A percentile compares a stretch with the other conserved stretches of the same genome.
phyloP scores from a whole-genome alignment of 148 eudicot genomes.

The Drosera capensis region DNA sequence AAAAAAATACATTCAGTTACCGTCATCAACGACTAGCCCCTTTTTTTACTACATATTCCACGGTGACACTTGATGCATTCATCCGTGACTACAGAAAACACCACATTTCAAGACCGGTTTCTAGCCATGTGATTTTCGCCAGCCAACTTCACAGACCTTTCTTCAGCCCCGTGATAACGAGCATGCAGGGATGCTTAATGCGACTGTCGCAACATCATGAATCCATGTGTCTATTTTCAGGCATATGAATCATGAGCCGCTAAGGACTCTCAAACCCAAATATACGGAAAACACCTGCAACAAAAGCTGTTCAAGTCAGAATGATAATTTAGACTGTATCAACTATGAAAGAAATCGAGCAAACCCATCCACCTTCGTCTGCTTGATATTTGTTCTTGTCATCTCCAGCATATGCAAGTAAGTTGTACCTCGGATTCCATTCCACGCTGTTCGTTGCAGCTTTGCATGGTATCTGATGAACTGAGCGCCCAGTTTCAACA shows the following conservation, averaged over 20 bases:
- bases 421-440: constrained; percentile 86
- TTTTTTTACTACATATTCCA: too few relatives aligned
- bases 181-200: too few relatives aligned
- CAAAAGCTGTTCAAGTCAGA: neutral
- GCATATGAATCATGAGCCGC: neutral
- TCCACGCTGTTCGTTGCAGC: constrained; percentile 99
- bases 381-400: constrained; percentile 93
- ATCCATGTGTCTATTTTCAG: too few relatives aligned
- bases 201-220: too few relatives aligned
- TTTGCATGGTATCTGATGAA: constrained; percentile 89
- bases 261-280: constrained; percentile 1
- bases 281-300: neutral
- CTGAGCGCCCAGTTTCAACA: constrained; percentile 75
- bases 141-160: too few relatives aligned
- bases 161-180: too few relatives aligned
- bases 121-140: too few relatives aligned
- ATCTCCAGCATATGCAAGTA: constrained; percentile 97
- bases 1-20: too few relatives aligned
- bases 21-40: too few relatives aligned
- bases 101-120: too few relatives aligned
- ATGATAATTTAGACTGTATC: neutral
- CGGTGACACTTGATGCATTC: too few relatives aligned
- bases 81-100: too few relatives aligned
- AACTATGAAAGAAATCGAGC: neutral
- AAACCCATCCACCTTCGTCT: constrained; percentile 56